Base-by-base conservation (phyloP, 2,329 filamentous ascomycete species). In the Lasiodiplodia gonubiensis region DNA sequence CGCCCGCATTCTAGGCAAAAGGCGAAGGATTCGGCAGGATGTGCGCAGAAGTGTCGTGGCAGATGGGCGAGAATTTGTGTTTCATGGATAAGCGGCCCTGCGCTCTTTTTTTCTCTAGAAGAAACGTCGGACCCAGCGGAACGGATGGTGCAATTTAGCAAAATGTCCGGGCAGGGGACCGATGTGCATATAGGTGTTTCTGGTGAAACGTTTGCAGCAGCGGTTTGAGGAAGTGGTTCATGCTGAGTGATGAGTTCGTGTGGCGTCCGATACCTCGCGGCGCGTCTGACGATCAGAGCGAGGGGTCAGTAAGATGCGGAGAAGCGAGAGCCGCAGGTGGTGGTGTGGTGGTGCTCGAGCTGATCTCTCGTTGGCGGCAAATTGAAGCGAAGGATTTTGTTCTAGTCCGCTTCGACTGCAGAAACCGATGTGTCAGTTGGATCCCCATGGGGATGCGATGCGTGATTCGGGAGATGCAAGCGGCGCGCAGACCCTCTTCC, bases 331-430 rank as follows among this genome's bases (percentile, higher is more conserved):
- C 48, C n/a, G 48, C 23, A 27, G 49, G 14, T 30, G 49, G 21
- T 51, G 49, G 51, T 49, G 48, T 30, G 51, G 23, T 25, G 25
- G 23, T 53, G 51, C 30, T 11, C n/a, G 8, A 8, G 27, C 16
- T 23, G 16, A 8, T 14, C 16, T 14, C 52, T 23, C 18, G 52
- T 54, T 54, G 52, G 52, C 52, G 52, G 52, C 27, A 30, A 54
- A 48, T 30, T 30, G 55, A 2, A 18, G 21, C 37, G 25, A 21
- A 59, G 54, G 35, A 59, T 59, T 23, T 48, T 5, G 57, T 60
- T 60, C 39, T 60, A 33, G 57, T 60, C 57, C 25, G 12, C 12
- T 60, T 60, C 39, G 25, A 60, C n/a, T 49, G 57, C 57, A 60
- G 18, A 18, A 21, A 39, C 57, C 35, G 54, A 57, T 21, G 33